phyloP scores from a whole-genome alignment of 2,329 filamentous ascomycete species.

The Colletotrichum trifolii region DNA sequence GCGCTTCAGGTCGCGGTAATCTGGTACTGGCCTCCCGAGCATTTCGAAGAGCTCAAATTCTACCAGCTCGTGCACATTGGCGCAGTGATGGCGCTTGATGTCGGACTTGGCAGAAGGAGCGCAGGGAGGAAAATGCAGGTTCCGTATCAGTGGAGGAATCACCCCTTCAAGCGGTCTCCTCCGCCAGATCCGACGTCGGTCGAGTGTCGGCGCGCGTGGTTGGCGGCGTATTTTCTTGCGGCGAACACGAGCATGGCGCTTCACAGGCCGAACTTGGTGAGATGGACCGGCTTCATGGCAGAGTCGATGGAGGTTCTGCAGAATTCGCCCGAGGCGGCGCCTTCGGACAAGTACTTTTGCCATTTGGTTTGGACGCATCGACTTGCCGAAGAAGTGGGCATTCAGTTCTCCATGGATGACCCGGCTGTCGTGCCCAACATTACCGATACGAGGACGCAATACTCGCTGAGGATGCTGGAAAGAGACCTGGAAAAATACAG shows the following conservation, averaged over 20 bases:
- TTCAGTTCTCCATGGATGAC: conserved; percentile 76
- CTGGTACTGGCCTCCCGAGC: conserved; percentile 87
- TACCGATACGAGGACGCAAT: conserved; percentile 71
- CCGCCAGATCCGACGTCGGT: conserved; percentile 64
- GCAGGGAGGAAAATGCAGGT: conserved; percentile 18
- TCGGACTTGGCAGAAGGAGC: conserved; percentile 74
- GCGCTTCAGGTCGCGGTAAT: conserved; percentile 79
- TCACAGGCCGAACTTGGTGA: conserved; percentile 69
- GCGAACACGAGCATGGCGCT: conserved; percentile 71
- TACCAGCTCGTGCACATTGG: conserved; percentile 88
- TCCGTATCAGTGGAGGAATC: conserved; percentile 51
- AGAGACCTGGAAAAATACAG: conserved; percentile 71
- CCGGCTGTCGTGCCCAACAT: conserved; percentile 64
- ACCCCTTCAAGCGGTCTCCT: conserved; percentile 53
- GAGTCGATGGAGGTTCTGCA: conserved; percentile 69
- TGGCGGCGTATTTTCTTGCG: conserved; percentile 69
- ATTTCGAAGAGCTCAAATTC: conserved; percentile 88
- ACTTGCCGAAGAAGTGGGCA: conserved; percentile 75
- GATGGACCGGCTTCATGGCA: conserved; percentile 70
- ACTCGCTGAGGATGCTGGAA: conserved; percentile 73
- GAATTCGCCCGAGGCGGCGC: conserved; percentile 63
- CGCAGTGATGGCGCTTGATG: conserved; percentile 83
- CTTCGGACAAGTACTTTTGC: conserved; percentile 67
- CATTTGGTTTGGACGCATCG: conserved; percentile 70
- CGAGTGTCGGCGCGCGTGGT: conserved; percentile 68